A percentile compares a stretch with the other conserved stretches of the same genome.
Evolutionary conservation across 75 land plant genomes (phyloP).

Genomic region (Adiantum capillusveneris): DNA sequence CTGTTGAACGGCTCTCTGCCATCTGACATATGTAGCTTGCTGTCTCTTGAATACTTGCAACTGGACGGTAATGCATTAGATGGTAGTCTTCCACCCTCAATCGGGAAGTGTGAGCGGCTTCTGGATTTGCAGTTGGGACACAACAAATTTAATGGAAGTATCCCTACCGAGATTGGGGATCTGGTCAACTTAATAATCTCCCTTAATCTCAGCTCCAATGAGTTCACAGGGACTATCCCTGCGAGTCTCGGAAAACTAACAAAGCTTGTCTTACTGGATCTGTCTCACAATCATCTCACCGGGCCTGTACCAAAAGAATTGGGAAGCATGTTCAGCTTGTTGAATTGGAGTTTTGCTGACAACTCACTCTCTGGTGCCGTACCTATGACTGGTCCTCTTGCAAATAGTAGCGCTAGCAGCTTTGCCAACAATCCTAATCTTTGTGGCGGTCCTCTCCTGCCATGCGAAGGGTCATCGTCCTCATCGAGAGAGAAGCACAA

Average conservation of each 20-base stretch:
- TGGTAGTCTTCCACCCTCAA: slow-evolving; percentile 55
- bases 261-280: slow-evolving; percentile 60
- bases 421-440: slow-evolving; percentile 58
- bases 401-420: slow-evolving; percentile 50
- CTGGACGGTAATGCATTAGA: slow-evolving; percentile 47
- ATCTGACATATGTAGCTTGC: slow-evolving; percentile 32
- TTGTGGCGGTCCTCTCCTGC: slow-evolving; percentile 60
- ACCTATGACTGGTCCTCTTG: slow-evolving; percentile 50
- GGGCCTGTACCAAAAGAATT: slow-evolving; percentile 52
- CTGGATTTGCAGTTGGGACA: slow-evolving; percentile 63
- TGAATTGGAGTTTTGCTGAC: slow-evolving; percentile 61
- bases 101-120: slow-evolving; percentile 56
- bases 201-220: slow-evolving; percentile 67
- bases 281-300: slow-evolving; percentile 58
- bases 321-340: slow-evolving; percentile 63
- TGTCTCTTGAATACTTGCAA: slow-evolving; percentile 46
- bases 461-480: slow-evolving; percentile 10
- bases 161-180: slow-evolving; percentile 64
- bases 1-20: slow-evolving; percentile 60
- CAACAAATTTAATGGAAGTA: slow-evolving; percentile 64
- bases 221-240: slow-evolving; percentile 58
- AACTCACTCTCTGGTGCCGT: slow-evolving; percentile 53
- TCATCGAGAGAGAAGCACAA: slow-evolving; percentile 9
- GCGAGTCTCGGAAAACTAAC: slow-evolving; percentile 54
- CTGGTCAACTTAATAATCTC: slow-evolving; percentile 54